phyloP scores from a whole-genome alignment of 108 stramenopile species.

The Schizochytrium sp. region DNA sequence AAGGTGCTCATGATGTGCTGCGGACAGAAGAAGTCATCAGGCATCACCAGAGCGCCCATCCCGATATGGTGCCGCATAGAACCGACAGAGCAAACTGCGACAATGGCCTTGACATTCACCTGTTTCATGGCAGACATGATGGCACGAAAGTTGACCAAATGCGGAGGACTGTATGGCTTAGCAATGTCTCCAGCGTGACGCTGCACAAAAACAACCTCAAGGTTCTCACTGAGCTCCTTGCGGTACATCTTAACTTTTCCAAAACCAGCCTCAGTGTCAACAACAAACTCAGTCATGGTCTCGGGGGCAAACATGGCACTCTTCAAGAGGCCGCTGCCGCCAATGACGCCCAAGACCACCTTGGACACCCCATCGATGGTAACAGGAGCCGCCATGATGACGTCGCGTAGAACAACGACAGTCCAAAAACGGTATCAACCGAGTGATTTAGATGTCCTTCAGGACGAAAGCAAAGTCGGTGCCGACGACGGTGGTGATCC shows the following conservation, averaged over 20 bases:
- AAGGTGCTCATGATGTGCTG: slow-evolving; percentile 41
- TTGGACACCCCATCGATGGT: neutral
- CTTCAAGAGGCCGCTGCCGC: slow-evolving; percentile 61
- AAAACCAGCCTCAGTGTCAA: slow-evolving; percentile 12
- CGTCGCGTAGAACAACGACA: no score
- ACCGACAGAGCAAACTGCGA: slow-evolving; percentile 64
- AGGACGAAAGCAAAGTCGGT: no score
- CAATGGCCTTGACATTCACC: neutral
- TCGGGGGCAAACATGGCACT: neutral
- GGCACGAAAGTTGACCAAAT: slow-evolving; percentile 61
- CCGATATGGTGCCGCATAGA: slow-evolving; percentile 22
- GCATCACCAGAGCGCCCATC: slow-evolving; percentile 57
- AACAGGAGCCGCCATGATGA: no score
- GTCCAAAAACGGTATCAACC: no score
- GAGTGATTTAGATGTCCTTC: no score
- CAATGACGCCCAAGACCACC: slow-evolving; percentile 55
- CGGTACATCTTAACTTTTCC: slow-evolving; percentile 17
- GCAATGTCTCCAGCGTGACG: slow-evolving; percentile 20
- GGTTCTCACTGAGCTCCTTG: slow-evolving; percentile 41
- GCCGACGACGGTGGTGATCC: no score
- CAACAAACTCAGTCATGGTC: neutral
- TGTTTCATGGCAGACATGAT: slow-evolving; percentile 51
- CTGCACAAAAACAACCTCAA: slow-evolving; percentile 62
- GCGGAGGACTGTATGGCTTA: slow-evolving; percentile 53
- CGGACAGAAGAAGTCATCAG: slow-evolving; percentile 65